These are phyloP conservation scores for Lagenaria siceraria DNA, from an alignment of 306 rosid species.

Conservation along the genomic window DNA sequence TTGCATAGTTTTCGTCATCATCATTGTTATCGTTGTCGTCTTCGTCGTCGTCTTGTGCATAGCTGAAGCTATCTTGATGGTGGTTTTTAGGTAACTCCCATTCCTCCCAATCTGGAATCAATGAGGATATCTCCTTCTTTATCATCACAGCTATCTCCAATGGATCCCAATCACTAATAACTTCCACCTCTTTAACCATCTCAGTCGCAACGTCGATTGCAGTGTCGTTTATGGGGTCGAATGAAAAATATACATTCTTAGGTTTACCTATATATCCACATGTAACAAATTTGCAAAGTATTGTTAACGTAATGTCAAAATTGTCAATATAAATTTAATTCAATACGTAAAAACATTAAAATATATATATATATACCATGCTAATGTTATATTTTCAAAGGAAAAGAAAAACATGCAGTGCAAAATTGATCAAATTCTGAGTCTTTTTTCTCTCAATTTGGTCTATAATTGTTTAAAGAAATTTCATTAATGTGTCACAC, in stretches of 20 bases:
- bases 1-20: slow-evolving; percentile 12
- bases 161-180: slow-evolving; percentile 53
- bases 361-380: too few species aligned
- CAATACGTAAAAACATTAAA: too few species aligned
- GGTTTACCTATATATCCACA: slow-evolving; percentile 21
- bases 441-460: too few species aligned
- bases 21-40: slow-evolving; percentile 10
- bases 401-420: too few species aligned
- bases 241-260: slow-evolving; percentile 60
- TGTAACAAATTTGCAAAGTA: background rate
- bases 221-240: slow-evolving; percentile 59
- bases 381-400: too few species aligned
- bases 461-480: too few species aligned
- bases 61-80: slow-evolving; percentile 44
- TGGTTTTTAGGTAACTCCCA: slow-evolving; percentile 15
- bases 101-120: slow-evolving; percentile 47
- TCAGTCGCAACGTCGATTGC: slow-evolving; percentile 62
- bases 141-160: slow-evolving; percentile 65
- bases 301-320: background rate
- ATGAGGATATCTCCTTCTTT: slow-evolving; percentile 48
- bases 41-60: slow-evolving; percentile 27
- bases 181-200: slow-evolving; percentile 84
- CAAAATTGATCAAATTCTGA: too few species aligned
- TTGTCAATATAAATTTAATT: too few species aligned
- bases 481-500: too few species aligned